These are phyloP conservation scores for Alternaria metachromatica DNA, from an alignment of 2,329 filamentous ascomycete species.

Conservation along the genomic window DNA sequence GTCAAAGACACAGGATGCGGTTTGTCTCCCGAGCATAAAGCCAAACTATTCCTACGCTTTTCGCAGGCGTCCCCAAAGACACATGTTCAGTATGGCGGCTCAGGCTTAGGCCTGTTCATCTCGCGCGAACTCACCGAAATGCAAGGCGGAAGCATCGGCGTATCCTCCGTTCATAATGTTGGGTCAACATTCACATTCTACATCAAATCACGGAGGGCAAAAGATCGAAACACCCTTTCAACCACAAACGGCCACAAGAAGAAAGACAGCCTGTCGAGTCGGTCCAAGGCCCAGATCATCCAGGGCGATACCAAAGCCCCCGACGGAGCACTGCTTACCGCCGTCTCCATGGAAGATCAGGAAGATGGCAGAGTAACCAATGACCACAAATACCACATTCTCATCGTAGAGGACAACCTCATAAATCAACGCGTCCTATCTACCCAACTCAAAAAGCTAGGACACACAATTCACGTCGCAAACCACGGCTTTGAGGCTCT, in stretches of 20 bases:
- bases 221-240: not conserved
- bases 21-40: conserved; percentile 11
- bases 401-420: conserved; percentile 43
- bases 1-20: conserved; percentile 16
- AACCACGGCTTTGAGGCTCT: conserved; percentile 41
- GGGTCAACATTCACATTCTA: conserved; percentile 39
- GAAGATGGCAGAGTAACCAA: not conserved
- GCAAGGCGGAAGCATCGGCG: conserved; percentile 35
- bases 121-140: conserved; percentile 35
- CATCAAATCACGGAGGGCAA: conserved; percentile 18
- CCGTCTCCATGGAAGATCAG: not conserved
- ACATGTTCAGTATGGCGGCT: conserved; percentile 31
- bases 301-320: not conserved
- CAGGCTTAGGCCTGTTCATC: conserved; percentile 32
- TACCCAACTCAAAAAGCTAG: conserved; percentile 31
- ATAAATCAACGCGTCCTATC: conserved; percentile 40
- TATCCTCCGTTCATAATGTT: conserved; percentile 22
- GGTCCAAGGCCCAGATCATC: conserved; percentile 5
- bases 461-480: conserved; percentile 31
- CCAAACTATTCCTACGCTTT: conserved; percentile 32
- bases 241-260: not conserved
- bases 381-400: conserved; percentile 6
- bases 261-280: not conserved
- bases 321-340: not conserved
- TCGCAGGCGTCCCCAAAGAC: conserved; percentile 34